Conservation (phyloP, 2,329 filamentous ascomycete species). For the Xylaria arbuscula region DNA sequence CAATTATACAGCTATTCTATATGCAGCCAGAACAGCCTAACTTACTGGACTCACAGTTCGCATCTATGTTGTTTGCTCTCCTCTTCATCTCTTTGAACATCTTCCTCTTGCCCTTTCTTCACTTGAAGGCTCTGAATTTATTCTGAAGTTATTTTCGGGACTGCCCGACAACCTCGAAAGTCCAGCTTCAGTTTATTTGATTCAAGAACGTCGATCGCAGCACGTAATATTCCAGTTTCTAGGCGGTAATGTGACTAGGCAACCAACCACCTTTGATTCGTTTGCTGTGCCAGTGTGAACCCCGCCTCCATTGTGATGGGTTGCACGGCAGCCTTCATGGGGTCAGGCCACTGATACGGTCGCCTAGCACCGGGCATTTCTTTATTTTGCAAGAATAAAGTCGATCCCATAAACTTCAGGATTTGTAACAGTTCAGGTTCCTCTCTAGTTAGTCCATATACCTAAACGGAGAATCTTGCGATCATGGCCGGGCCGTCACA, state of each 20-base stretch:
- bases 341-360: slow-evolving; percentile 5
- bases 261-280: slow-evolving; percentile 12
- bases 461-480: background rate
- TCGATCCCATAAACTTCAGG: background rate
- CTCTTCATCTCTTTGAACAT: no score
- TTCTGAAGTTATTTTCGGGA: no score
- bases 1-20: no score
- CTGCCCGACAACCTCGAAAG: no score
- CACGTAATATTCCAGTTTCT: no score
- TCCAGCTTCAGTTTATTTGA: no score
- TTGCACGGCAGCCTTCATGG: slow-evolving; percentile 18
- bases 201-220: no score
- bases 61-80: no score
- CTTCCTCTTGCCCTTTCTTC: no score
- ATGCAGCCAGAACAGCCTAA: no score
- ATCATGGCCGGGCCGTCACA: slow-evolving; percentile 19
- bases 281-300: slow-evolving; percentile 19
- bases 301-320: slow-evolving; percentile 18
- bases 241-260: background rate
- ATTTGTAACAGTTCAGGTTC: background rate
- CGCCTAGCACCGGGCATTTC: slow-evolving; percentile 1
- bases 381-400: background rate
- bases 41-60: no score
- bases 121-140: no score
- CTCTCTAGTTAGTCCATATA: background rate